Conservation (phyloP, 1,139 yeast genomes). For the Kodamaea sp. region DNA sequence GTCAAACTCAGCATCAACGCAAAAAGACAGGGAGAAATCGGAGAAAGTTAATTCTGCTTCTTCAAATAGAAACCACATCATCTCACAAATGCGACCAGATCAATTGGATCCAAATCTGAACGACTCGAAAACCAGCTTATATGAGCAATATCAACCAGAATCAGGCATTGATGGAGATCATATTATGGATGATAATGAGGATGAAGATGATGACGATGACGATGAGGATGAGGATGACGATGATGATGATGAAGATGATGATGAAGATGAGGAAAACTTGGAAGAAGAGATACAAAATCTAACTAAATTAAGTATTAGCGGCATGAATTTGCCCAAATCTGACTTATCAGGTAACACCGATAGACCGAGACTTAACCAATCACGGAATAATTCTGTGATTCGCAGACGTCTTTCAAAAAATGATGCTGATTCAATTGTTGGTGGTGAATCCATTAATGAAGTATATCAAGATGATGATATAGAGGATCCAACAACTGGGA, state of each 20-base stretch:
- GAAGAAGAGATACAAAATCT: constrained; percentile 3
- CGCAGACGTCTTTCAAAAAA: constrained; percentile 18
- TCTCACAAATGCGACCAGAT: no score
- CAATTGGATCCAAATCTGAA: no score
- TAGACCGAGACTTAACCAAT: background rate
- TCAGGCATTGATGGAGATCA: no score
- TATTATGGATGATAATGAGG: background rate
- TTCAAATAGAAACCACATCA: no score
- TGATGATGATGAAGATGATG: constrained; percentile 11
- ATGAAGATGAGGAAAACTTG: constrained; percentile 8
- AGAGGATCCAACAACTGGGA: background rate
- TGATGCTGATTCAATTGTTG: constrained; percentile 41
- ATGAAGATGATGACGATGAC: background rate
- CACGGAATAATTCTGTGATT: no score
- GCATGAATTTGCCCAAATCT: background rate
- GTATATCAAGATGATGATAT: constrained; percentile 7
- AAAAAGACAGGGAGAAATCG: no score
- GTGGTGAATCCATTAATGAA: constrained; percentile 29
- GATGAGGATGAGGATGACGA: constrained; percentile 7
- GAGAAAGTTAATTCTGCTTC: no score
- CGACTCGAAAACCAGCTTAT: no score
- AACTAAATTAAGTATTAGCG: background rate
- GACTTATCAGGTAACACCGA: no score
- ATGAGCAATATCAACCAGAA: no score
- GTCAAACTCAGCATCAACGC: no score